A percentile compares a stretch with the other conserved stretches of the same genome.
Evolutionary conservation across 2,329 filamentous ascomycete genomes (phyloP).

Genomic region (Pseudogymnoascus sp.): DNA sequence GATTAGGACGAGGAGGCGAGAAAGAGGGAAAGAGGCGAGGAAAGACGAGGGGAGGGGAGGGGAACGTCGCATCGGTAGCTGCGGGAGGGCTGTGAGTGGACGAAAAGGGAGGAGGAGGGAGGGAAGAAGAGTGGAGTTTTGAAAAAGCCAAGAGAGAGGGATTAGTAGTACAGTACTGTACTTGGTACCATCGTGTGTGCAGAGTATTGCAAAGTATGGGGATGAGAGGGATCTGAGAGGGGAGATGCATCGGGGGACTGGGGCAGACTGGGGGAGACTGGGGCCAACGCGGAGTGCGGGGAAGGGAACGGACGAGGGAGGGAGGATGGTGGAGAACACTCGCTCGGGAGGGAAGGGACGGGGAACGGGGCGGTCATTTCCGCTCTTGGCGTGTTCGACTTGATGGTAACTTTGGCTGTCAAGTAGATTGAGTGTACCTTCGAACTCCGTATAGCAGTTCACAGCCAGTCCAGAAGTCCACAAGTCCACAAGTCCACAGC

Average conservation of each 20-base stretch:
- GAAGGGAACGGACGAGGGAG: background rate
- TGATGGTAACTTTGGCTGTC: background rate
- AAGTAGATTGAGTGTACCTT: background rate
- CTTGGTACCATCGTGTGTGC: no score
- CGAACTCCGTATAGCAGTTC: background rate
- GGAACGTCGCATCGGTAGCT: background rate
- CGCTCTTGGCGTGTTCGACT: background rate
- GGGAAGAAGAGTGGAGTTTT: background rate
- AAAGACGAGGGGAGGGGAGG: conserved; percentile 5
- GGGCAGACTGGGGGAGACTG: background rate
- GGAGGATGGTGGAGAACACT: background rate
- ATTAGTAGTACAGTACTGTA: background rate
- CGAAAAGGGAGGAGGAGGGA: background rate
- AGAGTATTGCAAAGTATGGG: background rate
- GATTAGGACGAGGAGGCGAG: background rate
- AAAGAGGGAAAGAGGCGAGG: conserved; percentile 1
- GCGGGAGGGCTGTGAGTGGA: background rate
- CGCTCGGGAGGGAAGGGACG: background rate
- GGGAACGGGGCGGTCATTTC: background rate
- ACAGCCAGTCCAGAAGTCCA: background rate
- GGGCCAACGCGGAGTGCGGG: conserved; percentile 2
- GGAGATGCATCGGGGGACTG: conserved; percentile 4
- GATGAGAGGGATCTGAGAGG: background rate
- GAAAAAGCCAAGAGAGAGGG: background rate
- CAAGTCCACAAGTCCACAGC: background rate